Evolutionary conservation across 2,329 filamentous ascomycete genomes (phyloP), one percentile per base, ranked within the genome.

Genomic region (Hypoxylon sp.): DNA sequence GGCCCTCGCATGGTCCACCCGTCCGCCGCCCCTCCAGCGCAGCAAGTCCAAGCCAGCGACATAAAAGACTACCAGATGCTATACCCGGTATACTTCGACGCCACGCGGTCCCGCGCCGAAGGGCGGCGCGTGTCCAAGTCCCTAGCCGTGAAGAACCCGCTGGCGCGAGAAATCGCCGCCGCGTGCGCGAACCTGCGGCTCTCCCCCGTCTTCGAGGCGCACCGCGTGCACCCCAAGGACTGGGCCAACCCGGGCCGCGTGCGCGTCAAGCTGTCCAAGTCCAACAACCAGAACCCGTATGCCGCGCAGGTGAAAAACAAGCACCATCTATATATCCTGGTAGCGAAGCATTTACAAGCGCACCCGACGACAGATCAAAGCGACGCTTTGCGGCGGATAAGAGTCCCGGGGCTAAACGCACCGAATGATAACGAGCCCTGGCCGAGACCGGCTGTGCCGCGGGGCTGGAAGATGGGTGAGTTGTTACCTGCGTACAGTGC

Each of bases 161-260:
- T 99, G 43, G 96, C 96, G 6, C 88, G 92, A 74, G 93, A 96
- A 75, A 94, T 99, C 76, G 91, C 94, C 46, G 90, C 92, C 76
- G 95, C 94, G n/a, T 92, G 92, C 78, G 89, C 90, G 43, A 81
- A 85, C 47, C 85, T 97, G 65, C 87, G 90, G 29, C 82, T 93
- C 34, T 85, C 87, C 67, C 90, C 91, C 45, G 89, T 96, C 6
- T 91, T 97, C 78, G 96, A 99, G 81, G 93, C 94, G 0, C 91
- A 91, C 76, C 97, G 97, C 83, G 87, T 89, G 65, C 96, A 99
- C 80, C 96, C 96, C 5, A 95, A 96, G 81, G 96, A 99, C 83
- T 99, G 96, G 96, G 90, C 91, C 61, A 99, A 99, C 82, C 96
- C 96, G 11, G 96, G 96, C 2, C 87, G 96, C 63, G 92, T 98